Evolutionary conservation across 108 stramenopile species (phyloP), one percentile per base, ranked within the genome.

Genomic region (Fistulifera solaris): DNA sequence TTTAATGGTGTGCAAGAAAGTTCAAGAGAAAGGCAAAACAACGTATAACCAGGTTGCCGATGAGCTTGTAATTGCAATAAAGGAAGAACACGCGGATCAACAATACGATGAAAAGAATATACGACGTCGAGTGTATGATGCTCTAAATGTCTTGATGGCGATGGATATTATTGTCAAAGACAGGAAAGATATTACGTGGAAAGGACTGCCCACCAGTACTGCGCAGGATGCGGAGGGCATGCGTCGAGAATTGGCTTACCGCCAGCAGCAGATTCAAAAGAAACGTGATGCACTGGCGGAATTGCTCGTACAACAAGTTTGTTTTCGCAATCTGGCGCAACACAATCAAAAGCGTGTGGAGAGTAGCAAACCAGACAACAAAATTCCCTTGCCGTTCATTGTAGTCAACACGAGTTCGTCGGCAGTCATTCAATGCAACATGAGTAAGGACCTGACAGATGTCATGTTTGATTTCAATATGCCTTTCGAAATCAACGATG

Each of bases 41-140:
- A 83, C 83, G 17, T 94, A 96, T 80, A 96, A 91, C 66, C 93
- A 95, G 60, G 96, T 96, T 16, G 96, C 96, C 31, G 92, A 96
- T 65, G 94, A 96, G 70, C 77, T 96, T 23, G 78, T 84, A 26
- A 61, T 65, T 26, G 64, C 71, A 57, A 81, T 83, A 38, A 53
- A 75, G 24, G 73, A 67, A 24, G 79, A 76, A 35, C 53, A 66
- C 18, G 14, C 35, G 13, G 52, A 67, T 25, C 54, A 70, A 40
- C 83, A 77, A 40, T 88, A 79, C 48, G 84, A 87, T 46, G 86
- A 90, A 59, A 90, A 90, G 73, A 90, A 88, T 57, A 85, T 94
- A 21, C 84, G 96, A 46, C 75, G 96, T 15, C 80, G 96, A 25
- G 93, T 95, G n/a, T 96, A 95, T 52, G 96, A 96, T 66, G 94